Percentiles rank a stretch among this genome's conserved stretches.
phyloP scores from a whole-genome alignment of 352 stramenopile genomes.

The Globisporangium nodosum region DNA sequence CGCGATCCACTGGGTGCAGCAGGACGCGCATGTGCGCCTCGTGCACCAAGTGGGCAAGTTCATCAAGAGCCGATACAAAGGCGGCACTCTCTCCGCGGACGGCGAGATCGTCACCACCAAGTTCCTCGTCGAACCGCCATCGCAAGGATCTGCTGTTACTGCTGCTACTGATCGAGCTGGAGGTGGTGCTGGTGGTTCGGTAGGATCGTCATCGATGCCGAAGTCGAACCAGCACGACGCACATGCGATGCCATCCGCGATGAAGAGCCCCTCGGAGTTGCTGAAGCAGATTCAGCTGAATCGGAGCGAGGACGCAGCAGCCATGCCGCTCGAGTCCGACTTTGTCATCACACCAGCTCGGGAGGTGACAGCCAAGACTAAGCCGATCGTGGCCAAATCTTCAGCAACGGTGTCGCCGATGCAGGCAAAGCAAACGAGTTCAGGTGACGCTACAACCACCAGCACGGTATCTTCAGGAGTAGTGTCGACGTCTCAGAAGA shows the following conservation, averaged over 20 bases:
- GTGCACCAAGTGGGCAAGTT: slow-evolving; percentile 51
- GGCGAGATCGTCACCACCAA: slow-evolving; percentile 74
- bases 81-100: slow-evolving; percentile 16
- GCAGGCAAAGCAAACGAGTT: neutral
- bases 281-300: slow-evolving; percentile 43
- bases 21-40: slow-evolving; percentile 46
- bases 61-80: slow-evolving; percentile 85
- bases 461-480: neutral
- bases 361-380: neutral
- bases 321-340: neutral
- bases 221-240: slow-evolving; percentile 9
- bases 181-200: no score
- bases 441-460: neutral
- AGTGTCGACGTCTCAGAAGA: neutral
- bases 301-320: slow-evolving; percentile 7
- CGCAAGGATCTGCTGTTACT: neutral
- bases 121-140: slow-evolving; percentile 47
- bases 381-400: slow-evolving; percentile 1
- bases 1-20: slow-evolving; percentile 70
- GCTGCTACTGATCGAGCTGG: neutral
- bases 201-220: neutral
- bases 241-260: slow-evolving; percentile 7
- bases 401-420: neutral
- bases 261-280: slow-evolving; percentile 43
- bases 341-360: slow-evolving; percentile 7